phyloP scores from a whole-genome alignment of 108 stramenopile species.

The Cyclotella sp. region DNA sequence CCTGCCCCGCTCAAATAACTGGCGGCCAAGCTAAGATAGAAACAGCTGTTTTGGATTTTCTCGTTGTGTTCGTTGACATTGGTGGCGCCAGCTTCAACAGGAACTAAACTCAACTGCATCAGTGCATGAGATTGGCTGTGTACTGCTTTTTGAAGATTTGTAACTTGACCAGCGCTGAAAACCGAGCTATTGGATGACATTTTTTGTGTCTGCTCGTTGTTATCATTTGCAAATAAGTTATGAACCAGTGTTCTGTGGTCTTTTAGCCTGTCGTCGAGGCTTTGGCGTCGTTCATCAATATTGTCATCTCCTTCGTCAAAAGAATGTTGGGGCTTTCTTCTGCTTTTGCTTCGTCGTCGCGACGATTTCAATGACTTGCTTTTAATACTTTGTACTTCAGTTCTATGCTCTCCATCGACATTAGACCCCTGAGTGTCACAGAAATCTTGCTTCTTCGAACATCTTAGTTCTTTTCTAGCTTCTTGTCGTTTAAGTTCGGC shows the following conservation, averaged over 20 bases:
- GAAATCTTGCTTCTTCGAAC: not conserved
- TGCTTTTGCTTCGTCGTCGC: constrained; percentile 8
- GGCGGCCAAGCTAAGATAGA: constrained; percentile 53
- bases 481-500: constrained; percentile 40
- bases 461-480: constrained; percentile 20
- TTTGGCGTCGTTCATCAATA: constrained; percentile 15
- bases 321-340: not conserved
- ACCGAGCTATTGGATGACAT: constrained; percentile 37
- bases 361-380: not conserved
- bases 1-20: constrained; percentile 49
- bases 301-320: constrained; percentile 15
- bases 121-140: constrained; percentile 37
- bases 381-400: not conserved
- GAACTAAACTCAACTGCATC: constrained; percentile 39
- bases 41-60: constrained; percentile 51
- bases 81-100: constrained; percentile 47
- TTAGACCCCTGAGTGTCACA: not conserved
- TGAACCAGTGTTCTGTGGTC: constrained; percentile 42
- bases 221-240: constrained; percentile 44
- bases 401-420: not conserved
- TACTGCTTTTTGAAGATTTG: constrained; percentile 33
- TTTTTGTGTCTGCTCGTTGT: not conserved
- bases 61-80: constrained; percentile 51
- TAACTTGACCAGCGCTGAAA: constrained; percentile 27
- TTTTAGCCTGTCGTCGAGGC: constrained; percentile 35